Conservation (phyloP, 306 rosid species). For the Abrus pulchellus region DNA sequence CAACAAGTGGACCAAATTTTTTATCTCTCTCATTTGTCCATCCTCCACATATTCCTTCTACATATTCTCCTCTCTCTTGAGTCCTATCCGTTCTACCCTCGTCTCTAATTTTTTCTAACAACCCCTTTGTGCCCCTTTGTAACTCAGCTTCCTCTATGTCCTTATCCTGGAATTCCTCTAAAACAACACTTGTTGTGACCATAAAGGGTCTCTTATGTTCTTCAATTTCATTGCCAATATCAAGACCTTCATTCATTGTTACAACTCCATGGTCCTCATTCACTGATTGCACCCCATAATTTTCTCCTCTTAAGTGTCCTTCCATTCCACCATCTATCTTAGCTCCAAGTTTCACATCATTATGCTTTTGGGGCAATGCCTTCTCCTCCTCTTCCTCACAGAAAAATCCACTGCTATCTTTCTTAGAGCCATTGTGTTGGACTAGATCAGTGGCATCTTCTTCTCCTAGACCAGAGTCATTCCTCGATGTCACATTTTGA, state of each 20-base stretch:
- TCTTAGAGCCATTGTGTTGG: constrained; percentile 21
- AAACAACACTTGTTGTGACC: constrained; percentile 30
- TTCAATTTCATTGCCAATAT: constrained; percentile 23
- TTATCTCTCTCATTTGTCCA: constrained; percentile 23
- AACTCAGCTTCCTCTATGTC: constrained; percentile 53
- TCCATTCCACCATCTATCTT: constrained; percentile 34
- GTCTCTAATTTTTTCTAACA: constrained; percentile 61
- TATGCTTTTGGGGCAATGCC: background rate
- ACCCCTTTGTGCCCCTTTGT: constrained; percentile 57
- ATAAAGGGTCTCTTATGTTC: constrained; percentile 42
- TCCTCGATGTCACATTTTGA: background rate
- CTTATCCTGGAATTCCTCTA: constrained; percentile 50
- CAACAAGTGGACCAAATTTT: constrained; percentile 7
- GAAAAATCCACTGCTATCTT: constrained; percentile 14
- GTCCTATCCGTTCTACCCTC: constrained; percentile 54
- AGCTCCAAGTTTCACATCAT: constrained; percentile 19
- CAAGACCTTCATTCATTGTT: constrained; percentile 46
- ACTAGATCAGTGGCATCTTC: background rate
- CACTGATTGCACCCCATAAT: constrained; percentile 23
- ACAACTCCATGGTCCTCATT: constrained; percentile 24
- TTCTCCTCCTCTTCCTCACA: constrained; percentile 38
- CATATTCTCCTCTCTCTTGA: constrained; percentile 20
- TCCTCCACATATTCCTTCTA: constrained; percentile 10
- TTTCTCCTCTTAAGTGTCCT: constrained; percentile 28
- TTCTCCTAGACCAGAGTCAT: background rate